Base-by-base conservation (phyloP, 2,329 filamentous ascomycete species). In the Diaporthe amygdali region DNA sequence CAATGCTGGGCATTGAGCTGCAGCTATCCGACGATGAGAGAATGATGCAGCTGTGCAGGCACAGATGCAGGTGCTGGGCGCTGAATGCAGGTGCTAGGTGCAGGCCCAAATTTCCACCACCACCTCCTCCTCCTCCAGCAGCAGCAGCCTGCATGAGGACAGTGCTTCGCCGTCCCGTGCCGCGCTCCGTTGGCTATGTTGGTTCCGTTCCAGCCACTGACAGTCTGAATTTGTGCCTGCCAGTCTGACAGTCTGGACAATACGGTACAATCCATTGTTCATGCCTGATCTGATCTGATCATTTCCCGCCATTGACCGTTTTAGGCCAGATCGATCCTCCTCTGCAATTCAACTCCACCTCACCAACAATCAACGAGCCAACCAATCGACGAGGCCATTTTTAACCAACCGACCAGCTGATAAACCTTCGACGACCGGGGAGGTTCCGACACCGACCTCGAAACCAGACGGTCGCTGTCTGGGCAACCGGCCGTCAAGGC, bases 311-410 rank as follows among this genome's bases (percentile, higher is more conserved):
- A 39, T 39, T 20, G 20, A 20, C 32, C 52, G n/a, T 34, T 37
- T 39, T 66, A 41, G 46, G 52, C 66, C 41, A 47, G 39, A 68
- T 55, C 44, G 51, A 54, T 68, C 51, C 32, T 68, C 51, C 39
- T 34, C 49, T 44, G 52, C 51, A 30, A 41, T 25, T 46, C 37
- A 55, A 44, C 66, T 68, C 51, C 66, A 68, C 52, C 30, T 47
- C 41, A 47, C 27, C 59, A 41, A 41, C 54, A 17, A n/a, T 39
- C 46, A 52, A 17, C 27, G 34, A 25, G 44, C 41, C 44, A 15
- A 20, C 51, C 63, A 41, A n/a, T 34, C 5, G 20, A 5, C 20
- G 25, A 30, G 30, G n/a, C 25, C 32, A 10, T n/a, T n/a, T n/a
- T n/a, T n/a, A 3, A 46, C 49, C 66, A 56, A 47, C 51, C 39